Conservation (phyloP, 2,329 filamentous ascomycete species). For the Aspergillus phoenicis region DNA sequence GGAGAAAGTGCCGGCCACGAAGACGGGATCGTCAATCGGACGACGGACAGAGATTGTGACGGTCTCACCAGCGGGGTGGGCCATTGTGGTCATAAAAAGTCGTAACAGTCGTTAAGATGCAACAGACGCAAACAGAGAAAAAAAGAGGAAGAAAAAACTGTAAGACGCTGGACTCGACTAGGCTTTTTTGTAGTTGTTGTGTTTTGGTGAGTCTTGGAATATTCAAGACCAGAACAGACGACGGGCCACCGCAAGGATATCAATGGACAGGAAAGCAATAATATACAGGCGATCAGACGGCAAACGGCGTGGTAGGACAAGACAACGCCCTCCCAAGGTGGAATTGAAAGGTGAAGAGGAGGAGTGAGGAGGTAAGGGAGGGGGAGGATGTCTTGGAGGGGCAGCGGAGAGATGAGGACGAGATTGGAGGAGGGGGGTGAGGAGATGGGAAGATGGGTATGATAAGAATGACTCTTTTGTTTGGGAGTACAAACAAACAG, state of each 20-base stretch:
- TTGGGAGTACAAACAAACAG: constrained; percentile 17
- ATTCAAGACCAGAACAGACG: constrained; percentile 11
- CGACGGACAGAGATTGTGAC: constrained; percentile 33
- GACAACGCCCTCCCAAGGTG: constrained; percentile 18
- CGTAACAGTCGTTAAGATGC: constrained; percentile 25
- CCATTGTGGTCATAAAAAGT: constrained; percentile 25
- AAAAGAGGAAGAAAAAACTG: constrained; percentile 17
- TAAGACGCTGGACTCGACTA: neutral
- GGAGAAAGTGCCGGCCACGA: constrained; percentile 31
- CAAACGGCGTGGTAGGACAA: constrained; percentile 3
- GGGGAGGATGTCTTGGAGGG: constrained; percentile 12
- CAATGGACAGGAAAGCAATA: constrained; percentile 15
- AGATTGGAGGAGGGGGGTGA: constrained; percentile 15
- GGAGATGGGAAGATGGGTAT: constrained; percentile 10
- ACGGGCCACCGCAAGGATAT: constrained; percentile 16
- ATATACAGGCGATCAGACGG: constrained; percentile 18
- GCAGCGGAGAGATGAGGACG: constrained; percentile 18
- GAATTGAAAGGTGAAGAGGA: constrained; percentile 16
- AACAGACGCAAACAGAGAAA: constrained; percentile 21
- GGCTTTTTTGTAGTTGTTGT: neutral
- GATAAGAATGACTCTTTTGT: constrained; percentile 5
- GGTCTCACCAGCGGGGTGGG: constrained; percentile 23
- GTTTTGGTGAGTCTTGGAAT: neutral
- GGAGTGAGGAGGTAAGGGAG: constrained; percentile 17
- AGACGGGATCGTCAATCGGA: constrained; percentile 30